These are phyloP conservation scores for Hordeum marinum DNA, from an alignment of 176 grass and related monocot species.

Conservation along the genomic window DNA sequence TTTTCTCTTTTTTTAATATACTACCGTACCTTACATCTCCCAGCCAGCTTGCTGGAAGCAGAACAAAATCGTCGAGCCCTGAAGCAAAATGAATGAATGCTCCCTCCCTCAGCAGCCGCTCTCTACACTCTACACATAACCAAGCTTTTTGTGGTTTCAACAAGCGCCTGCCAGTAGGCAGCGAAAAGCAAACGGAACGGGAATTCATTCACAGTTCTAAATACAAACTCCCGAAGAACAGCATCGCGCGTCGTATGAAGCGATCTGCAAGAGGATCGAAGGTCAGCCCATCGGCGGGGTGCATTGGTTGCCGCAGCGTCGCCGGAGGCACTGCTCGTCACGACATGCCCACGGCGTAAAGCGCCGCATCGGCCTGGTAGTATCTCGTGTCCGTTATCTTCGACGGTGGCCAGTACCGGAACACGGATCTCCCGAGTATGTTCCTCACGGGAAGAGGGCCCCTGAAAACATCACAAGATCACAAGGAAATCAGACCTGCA, in stretches of 20 bases:
- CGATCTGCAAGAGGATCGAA: not conserved
- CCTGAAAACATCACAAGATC: conserved; percentile 49
- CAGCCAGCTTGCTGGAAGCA: not conserved
- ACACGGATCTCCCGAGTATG: conserved; percentile 74
- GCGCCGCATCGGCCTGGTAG: not conserved
- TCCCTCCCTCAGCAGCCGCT: conserved; percentile 13
- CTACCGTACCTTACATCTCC: not conserved
- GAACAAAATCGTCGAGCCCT: conserved; percentile 1
- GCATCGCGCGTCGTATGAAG: not conserved
- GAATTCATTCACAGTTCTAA: conserved; percentile 22
- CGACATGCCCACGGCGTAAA: not conserved
- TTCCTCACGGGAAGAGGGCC: conserved; percentile 77
- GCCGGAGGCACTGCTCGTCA: not conserved
- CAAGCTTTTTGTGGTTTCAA: conserved; percentile 9
- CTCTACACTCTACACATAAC: not conserved
- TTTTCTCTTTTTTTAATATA: not conserved
- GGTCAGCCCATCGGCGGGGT: conserved; percentile 20
- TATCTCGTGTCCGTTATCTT: conserved; percentile 79
- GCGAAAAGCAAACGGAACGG: not conserved
- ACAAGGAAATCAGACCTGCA: not conserved
- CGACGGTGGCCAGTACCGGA: conserved; percentile 93
- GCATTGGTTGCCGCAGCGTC: not conserved
- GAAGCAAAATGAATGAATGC: not conserved
- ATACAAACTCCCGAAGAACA: conserved; percentile 2
- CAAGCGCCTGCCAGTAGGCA: too few relatives aligned